A percentile compares a stretch with the other conserved stretches of the same genome.
These are phyloP conservation scores for Dioszegia hungarica DNA, from an alignment of 768 basidiomycete species.

Conservation along the genomic window DNA sequence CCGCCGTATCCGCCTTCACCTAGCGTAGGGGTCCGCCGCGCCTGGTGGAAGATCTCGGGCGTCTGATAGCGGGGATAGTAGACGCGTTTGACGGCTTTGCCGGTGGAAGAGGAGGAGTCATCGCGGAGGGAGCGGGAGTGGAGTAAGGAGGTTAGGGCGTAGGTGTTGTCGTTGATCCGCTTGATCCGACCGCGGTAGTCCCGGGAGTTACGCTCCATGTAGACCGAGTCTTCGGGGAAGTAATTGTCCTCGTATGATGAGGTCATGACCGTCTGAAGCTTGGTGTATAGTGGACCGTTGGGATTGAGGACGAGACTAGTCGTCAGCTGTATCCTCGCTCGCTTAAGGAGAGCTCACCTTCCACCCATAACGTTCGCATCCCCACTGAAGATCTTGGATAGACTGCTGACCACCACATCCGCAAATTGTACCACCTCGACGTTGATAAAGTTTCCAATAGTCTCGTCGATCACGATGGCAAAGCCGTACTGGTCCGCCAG, in stretches of 20 bases:
- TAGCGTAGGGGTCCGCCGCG: conserved; percentile 56
- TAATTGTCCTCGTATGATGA: conserved; percentile 74
- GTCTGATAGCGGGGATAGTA: conserved; percentile 85
- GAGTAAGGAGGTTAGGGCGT: conserved; percentile 75
- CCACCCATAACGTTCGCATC: conserved; percentile 96
- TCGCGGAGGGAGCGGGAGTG: conserved; percentile 53
- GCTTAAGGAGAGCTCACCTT: conserved; percentile 57
- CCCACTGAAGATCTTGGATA: conserved; percentile 93
- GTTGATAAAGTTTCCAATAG: conserved; percentile 89
- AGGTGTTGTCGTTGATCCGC: conserved; percentile 74
- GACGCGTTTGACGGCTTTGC: conserved; percentile 67
- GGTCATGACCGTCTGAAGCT: conserved; percentile 61
- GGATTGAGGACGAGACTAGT: conserved; percentile 85
- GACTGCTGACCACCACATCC: conserved; percentile 84
- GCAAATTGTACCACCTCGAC: conserved; percentile 80
- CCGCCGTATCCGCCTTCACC: conserved; percentile 71
- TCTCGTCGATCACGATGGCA: conserved; percentile 85
- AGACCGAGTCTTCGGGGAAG: conserved; percentile 86
- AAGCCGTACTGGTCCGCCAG: conserved; percentile 87
- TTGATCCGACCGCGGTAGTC: conserved; percentile 74
- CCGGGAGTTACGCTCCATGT: conserved; percentile 97
- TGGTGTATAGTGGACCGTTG: conserved; percentile 61
- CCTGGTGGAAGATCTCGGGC: conserved; percentile 61
- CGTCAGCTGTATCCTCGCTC: not conserved
- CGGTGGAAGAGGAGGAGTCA: conserved; percentile 6